phyloP scores from a whole-genome alignment of 2,329 filamentous ascomycete species.

The Hypomyces perniciosus region DNA sequence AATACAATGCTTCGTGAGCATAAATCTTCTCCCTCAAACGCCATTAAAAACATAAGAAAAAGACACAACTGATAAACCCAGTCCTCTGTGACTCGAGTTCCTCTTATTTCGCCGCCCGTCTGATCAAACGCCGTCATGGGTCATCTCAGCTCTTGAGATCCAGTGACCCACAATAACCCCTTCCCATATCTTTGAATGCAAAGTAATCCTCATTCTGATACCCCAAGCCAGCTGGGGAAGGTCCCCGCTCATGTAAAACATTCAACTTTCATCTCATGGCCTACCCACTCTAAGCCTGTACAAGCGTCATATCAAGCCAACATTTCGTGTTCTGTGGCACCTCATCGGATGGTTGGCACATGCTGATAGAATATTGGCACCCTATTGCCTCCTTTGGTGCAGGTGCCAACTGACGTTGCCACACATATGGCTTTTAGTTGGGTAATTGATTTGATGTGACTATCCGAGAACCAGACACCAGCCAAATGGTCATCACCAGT shows the following conservation, averaged over 20 bases:
- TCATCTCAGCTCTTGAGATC: constrained; percentile 53
- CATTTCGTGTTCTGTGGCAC: no score
- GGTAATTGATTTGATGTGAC: constrained; percentile 14
- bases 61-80: neutral
- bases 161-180: constrained; percentile 27
- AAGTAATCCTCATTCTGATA: constrained; percentile 1
- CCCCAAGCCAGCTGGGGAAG: neutral
- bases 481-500: constrained; percentile 38
- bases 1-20: no score
- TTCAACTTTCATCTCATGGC: constrained; percentile 1
- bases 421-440: constrained; percentile 6
- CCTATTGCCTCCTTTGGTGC: neutral
- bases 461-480: constrained; percentile 32
- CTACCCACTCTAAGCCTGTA: neutral
- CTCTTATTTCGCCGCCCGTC: neutral
- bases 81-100: neutral
- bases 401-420: neutral
- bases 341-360: neutral
- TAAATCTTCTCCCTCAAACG: no score
- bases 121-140: constrained; percentile 33
- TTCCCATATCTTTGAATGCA: constrained; percentile 21
- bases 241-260: constrained; percentile 5
- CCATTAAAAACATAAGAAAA: neutral
- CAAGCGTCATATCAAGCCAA: neutral
- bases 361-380: no score